These are phyloP conservation scores for Nakazawaea siamensis DNA, from an alignment of 805 yeast species.

Conservation along the genomic window DNA sequence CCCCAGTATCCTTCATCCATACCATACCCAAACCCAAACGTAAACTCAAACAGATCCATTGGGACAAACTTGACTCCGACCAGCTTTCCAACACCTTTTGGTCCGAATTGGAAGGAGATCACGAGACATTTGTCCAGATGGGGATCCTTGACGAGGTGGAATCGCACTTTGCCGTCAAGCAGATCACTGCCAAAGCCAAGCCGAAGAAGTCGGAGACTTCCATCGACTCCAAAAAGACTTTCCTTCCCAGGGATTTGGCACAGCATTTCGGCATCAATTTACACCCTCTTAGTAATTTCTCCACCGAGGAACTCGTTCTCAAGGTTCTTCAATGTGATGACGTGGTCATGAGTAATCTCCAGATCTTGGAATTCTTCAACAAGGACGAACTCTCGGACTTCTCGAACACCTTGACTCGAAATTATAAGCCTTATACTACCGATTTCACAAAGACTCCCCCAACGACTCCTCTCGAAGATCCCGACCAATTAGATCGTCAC, in stretches of 20 bases:
- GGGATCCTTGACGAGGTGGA: constrained; percentile 67
- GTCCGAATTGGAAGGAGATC: constrained; percentile 35
- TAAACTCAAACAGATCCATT: constrained; percentile 70
- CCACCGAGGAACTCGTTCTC: constrained; percentile 60
- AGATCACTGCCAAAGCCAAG: constrained; percentile 8
- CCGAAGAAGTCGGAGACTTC: constrained; percentile 18
- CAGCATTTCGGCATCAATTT: constrained; percentile 94
- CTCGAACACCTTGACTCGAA: constrained; percentile 60
- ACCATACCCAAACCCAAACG: constrained; percentile 41
- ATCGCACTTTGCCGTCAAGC: constrained; percentile 38
- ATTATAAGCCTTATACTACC: constrained; percentile 71
- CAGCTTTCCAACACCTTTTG: constrained; percentile 52
- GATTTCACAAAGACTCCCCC: constrained; percentile 45
- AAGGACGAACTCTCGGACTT: constrained; percentile 71
- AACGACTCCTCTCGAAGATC: constrained; percentile 57
- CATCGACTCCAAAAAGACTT: constrained; percentile 50
- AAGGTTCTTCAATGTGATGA: constrained; percentile 70
- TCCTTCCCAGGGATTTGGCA: constrained; percentile 75
- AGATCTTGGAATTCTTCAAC: constrained; percentile 78
- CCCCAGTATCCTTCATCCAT: constrained; percentile 13
- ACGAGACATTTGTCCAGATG: constrained; percentile 36
- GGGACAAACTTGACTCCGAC: constrained; percentile 60
- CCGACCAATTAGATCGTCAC: constrained; percentile 72
- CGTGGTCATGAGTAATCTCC: constrained; percentile 49
- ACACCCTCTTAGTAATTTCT: constrained; percentile 58